Evolutionary conservation across 2,329 filamentous ascomycete genomes (phyloP), one percentile per base, ranked within the genome.

Genomic region (Cryphonectria nitschkei): DNA sequence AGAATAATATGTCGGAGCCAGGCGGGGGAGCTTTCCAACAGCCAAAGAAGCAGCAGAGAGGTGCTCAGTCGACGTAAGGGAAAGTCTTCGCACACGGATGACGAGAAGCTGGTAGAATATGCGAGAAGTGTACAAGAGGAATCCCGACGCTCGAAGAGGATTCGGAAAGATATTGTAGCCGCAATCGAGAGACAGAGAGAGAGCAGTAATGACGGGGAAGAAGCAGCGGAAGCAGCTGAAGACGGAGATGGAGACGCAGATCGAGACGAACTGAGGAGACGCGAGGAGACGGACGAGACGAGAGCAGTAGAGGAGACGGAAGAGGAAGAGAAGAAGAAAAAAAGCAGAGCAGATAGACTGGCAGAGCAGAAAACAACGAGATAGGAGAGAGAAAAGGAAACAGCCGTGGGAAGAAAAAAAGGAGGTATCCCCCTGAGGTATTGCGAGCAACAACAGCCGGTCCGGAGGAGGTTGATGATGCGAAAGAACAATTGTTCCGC

Each of bases 381-480:
- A 79, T 71, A 73, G 65, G 69, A 77, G 76, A 79, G 75, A 78
- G 76, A 78, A 80, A 81, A 80, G 80, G 80, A 82, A 81, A 81
- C 78, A 79, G 79, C 79, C 80, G 79, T 80, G 14, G 73, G 54
- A 29, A 11, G 22, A 8, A n/a, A 50, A 46, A 79, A 81, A 78
- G 76, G 77, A 81, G 78, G 77, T 79, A 77, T 78, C 78, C 78
- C 78, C 81, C 78, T 72, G 73, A 75, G 77, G 77, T 79, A 78
- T 80, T 78, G 76, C 79, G 79, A 79, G 63, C 81, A 78, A 76
- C 79, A 78, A 73, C 77, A 78, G 79, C 79, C 76, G 77, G 77
- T 78, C 79, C 76, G 16, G 77, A 77, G 77, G 75, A 78, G 76
- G 76, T 78, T 76, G 77, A 78, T 77, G 77, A 77, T 79, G 77